A percentile compares a stretch with the other conserved stretches of the same genome.
Conservation (phyloP, 2,329 filamentous ascomycete species). For the Aureobasidium melanogenum region DNA sequence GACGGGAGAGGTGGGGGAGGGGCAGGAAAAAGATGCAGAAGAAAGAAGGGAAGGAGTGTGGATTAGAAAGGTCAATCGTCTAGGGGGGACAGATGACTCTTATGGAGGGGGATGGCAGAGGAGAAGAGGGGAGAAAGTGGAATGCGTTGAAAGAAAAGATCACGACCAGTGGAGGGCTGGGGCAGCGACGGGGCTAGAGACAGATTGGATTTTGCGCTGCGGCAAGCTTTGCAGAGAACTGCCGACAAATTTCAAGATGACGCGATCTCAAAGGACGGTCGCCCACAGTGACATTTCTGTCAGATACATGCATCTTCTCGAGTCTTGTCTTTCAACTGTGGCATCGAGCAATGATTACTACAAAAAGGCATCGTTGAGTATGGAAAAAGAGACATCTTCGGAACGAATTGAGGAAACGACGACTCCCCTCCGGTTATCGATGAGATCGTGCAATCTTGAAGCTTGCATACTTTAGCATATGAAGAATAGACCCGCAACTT, state of each 20-base stretch:
- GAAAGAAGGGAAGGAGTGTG: slow-evolving; percentile 10
- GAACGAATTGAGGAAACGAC: too few species aligned
- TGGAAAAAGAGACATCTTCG: too few species aligned
- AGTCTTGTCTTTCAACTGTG: too few species aligned
- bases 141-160: slow-evolving; percentile 11
- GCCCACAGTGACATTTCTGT: too few species aligned
- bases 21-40: slow-evolving; percentile 5
- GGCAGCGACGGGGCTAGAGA: slow-evolving; percentile 4
- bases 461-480: too few species aligned
- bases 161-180: slow-evolving; percentile 8
- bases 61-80: slow-evolving; percentile 8
- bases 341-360: too few species aligned
- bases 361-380: too few species aligned
- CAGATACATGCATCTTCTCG: too few species aligned
- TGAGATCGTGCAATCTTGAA: too few species aligned
- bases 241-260: not conserved
- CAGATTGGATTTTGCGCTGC: not conserved
- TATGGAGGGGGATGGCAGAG: not conserved
- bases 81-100: slow-evolving; percentile 1
- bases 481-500: too few species aligned
- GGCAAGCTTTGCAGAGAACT: not conserved
- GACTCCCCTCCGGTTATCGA: too few species aligned
- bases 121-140: slow-evolving; percentile 4
- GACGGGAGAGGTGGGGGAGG: not conserved
- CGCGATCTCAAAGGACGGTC: too few species aligned